A percentile compares a stretch with the other conserved stretches of the same genome.
Conservation (phyloP, 1,284 basidiomycete genomes). For the Albatrellus sp. region DNA sequence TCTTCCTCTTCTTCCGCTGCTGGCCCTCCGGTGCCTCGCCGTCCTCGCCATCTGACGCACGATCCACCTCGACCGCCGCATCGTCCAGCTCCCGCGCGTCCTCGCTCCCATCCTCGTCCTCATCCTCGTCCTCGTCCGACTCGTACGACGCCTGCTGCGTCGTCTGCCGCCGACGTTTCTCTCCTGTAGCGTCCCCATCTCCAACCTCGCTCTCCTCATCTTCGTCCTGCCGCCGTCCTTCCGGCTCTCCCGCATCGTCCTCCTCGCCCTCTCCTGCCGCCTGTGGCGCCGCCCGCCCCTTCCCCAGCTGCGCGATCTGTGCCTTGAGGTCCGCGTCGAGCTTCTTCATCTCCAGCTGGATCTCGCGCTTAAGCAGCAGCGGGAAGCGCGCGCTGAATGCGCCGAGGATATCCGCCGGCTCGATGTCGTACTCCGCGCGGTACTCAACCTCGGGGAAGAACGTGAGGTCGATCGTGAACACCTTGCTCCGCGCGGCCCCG, state of each 20-base stretch:
- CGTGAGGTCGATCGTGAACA: conserved; percentile 73
- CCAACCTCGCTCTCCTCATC: conserved; percentile 22
- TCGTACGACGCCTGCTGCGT: conserved; percentile 69
- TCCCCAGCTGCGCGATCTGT: conserved; percentile 76
- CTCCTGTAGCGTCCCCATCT: conserved; percentile 60
- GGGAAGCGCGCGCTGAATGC: conserved; percentile 75
- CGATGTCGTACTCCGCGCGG: conserved; percentile 74
- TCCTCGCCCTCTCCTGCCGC: conserved; percentile 31
- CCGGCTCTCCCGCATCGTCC: conserved; percentile 52
- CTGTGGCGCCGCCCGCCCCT: conserved; percentile 49
- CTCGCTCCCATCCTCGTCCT: conserved; percentile 38
- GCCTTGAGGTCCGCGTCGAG: conserved; percentile 71
- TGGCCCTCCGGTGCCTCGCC: conserved; percentile 17
- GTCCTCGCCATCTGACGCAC: conserved; percentile 34
- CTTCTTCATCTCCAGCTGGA: conserved; percentile 79
- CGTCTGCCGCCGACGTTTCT: conserved; percentile 54
- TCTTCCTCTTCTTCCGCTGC: conserved; percentile 19
- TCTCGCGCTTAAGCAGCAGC: conserved; percentile 76
- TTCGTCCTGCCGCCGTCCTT: conserved; percentile 30
- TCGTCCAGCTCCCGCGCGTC: conserved; percentile 38
- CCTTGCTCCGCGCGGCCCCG: conserved; percentile 61
- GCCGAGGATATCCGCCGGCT: conserved; percentile 61
- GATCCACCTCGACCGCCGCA: conserved; percentile 62
- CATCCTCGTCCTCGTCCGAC: conserved; percentile 47
- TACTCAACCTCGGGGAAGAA: conserved; percentile 90